Evolutionary conservation across 2,329 filamentous ascomycete species (phyloP).

Genomic region (Hymenoscyphus salicellus): DNA sequence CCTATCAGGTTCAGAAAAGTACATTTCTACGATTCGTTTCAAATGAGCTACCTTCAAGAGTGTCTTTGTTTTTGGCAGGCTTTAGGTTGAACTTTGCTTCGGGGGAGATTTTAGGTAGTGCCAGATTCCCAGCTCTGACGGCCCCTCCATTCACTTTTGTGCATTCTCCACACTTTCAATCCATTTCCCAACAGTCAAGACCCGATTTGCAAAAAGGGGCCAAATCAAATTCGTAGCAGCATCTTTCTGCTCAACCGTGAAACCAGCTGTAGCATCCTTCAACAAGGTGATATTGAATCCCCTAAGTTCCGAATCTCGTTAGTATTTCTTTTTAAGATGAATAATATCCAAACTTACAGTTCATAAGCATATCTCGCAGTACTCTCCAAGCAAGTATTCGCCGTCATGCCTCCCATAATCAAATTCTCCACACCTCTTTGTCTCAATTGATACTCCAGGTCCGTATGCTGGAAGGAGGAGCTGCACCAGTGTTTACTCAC

Average conservation of each 20-base stretch:
- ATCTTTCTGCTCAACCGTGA: slow-evolving; percentile 23
- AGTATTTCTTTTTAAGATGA: background rate
- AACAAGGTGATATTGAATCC: slow-evolving; percentile 31
- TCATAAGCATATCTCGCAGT: slow-evolving; percentile 38
- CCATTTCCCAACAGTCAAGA: slow-evolving; percentile 30
- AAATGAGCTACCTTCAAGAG: no score
- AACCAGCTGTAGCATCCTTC: slow-evolving; percentile 32
- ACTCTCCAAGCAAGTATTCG: slow-evolving; percentile 38
- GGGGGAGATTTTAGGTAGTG: no score
- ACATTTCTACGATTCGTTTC: no score
- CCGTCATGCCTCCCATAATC: slow-evolving; percentile 34
- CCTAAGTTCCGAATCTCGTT: slow-evolving; percentile 13
- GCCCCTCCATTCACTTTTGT: background rate
- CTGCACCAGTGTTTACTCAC: slow-evolving; percentile 37
- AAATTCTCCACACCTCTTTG: slow-evolving; percentile 37
- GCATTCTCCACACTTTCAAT: slow-evolving; percentile 18
- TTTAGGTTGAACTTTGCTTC: no score
- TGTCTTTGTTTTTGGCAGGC: no score
- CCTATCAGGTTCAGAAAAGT: no score
- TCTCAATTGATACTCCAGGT: slow-evolving; percentile 37
- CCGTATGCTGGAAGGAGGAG: slow-evolving; percentile 38
- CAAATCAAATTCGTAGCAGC: slow-evolving; percentile 32
- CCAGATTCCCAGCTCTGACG: background rate
- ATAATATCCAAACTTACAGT: slow-evolving; percentile 24
- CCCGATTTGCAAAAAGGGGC: slow-evolving; percentile 31